A percentile compares a stretch with the other conserved stretches of the same genome.
phyloP scores from a whole-genome alignment of 2,329 filamentous ascomycete species.

The Aspergillus spinulosporus region DNA sequence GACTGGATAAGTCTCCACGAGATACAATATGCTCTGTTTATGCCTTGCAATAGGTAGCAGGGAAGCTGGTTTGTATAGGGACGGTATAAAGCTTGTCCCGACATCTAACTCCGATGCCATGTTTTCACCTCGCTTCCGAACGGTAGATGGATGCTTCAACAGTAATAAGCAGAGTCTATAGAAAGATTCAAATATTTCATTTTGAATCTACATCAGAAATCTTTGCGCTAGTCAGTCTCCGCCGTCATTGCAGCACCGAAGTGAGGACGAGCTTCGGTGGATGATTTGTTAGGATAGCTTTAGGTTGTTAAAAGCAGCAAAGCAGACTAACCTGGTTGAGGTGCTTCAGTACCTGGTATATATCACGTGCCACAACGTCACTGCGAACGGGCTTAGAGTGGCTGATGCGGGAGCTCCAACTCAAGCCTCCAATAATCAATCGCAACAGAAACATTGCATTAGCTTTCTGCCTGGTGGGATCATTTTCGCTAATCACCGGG shows the following conservation, averaged over 20 bases:
- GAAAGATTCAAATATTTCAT: conserved; percentile 11
- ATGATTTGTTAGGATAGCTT: too few relatives aligned
- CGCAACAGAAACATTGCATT: conserved; percentile 7
- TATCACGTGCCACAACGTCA: conserved; percentile 25
- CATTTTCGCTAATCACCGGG: conserved; percentile 18
- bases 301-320: neutral
- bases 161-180: neutral
- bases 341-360: too few relatives aligned
- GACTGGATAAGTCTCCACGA: conserved; percentile 79
- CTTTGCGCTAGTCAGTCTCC: neutral
- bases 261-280: too few relatives aligned
- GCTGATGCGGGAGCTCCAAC: conserved; percentile 16
- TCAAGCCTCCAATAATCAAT: conserved; percentile 16
- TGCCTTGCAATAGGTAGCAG: conserved; percentile 86
- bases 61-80: conserved; percentile 79
- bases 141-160: conserved; percentile 9
- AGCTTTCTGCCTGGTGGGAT: conserved; percentile 27
- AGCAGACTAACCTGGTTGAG: neutral
- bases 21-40: conserved; percentile 75
- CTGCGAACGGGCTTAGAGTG: conserved; percentile 14
- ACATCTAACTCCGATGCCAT: conserved; percentile 49
- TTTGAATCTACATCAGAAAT: conserved; percentile 4
- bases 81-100: conserved; percentile 64
- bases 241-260: too few relatives aligned
- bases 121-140: conserved; percentile 6